Percentiles rank a stretch among this genome's conserved stretches.
Evolutionary conservation across 2,329 filamentous ascomycete species (phyloP).

Genomic region (Penicillium sp.): DNA sequence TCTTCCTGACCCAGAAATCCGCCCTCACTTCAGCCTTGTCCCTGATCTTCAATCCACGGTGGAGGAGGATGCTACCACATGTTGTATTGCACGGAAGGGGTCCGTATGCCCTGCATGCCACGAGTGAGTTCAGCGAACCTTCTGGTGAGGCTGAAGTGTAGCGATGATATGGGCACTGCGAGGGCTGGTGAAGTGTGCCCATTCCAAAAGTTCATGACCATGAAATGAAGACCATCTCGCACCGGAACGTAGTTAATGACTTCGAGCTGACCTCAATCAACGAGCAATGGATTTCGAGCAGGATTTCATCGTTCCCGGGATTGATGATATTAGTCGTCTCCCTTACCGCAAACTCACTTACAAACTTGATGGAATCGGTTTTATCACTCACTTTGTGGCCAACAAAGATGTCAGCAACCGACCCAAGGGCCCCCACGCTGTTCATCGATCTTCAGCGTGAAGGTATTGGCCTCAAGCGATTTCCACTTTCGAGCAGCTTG

Average conservation of each 20-base stretch:
- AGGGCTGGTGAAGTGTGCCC: conserved; percentile 46
- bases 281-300: conserved; percentile 27
- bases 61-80: too few species aligned
- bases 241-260: conserved; percentile 25
- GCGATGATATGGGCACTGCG: conserved; percentile 13
- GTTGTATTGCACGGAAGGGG: too few species aligned
- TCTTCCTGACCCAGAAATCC: conserved; percentile 39
- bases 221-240: conserved; percentile 30
- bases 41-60: too few species aligned
- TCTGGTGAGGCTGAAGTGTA: conserved; percentile 61
- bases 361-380: conserved; percentile 21
- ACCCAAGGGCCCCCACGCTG: too few species aligned
- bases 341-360: conserved; percentile 40
- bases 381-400: too few species aligned
- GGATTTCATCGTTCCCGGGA: conserved; percentile 25
- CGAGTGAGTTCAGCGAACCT: conserved; percentile 57
- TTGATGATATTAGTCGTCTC: conserved; percentile 30
- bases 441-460: conserved; percentile 22
- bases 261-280: conserved; percentile 16
- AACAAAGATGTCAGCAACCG: too few species aligned
- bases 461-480: conserved; percentile 49
- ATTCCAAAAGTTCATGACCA: conserved; percentile 40
- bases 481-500: conserved; percentile 30
- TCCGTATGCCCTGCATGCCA: conserved; percentile 33
- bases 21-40: conserved; percentile 35